Conservation (phyloP, 192 early-diverging fungal genomes). For the Phycomyces blakesleeanus region DNA sequence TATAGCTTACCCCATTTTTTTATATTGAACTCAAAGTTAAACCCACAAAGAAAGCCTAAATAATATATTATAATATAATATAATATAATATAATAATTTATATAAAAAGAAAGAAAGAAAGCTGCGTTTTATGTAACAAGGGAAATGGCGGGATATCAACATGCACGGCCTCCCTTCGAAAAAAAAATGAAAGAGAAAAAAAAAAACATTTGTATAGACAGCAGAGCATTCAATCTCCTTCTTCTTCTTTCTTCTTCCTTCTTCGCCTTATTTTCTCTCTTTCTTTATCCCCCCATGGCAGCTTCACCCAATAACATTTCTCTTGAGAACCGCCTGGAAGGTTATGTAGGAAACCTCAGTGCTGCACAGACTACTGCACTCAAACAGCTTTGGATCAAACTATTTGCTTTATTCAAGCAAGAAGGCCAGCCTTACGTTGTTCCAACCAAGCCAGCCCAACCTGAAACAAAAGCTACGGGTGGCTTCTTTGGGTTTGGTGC, state of each 20-base stretch:
- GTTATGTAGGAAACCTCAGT: slow-evolving; percentile 35
- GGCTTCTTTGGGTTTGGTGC: slow-evolving; percentile 14
- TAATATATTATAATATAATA: no score
- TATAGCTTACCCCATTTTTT: no score
- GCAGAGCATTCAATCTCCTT: not conserved
- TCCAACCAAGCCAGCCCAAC: not conserved
- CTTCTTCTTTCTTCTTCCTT: not conserved
- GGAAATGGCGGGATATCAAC: not conserved
- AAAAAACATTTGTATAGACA: not conserved
- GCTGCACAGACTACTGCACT: slow-evolving; percentile 41
- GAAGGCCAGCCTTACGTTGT: not conserved
- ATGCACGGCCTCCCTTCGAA: not conserved
- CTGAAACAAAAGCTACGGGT: not conserved
- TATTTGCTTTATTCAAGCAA: slow-evolving; percentile 41
- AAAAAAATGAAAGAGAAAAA: not conserved
- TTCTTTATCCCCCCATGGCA: not conserved
- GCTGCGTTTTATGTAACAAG: no score
- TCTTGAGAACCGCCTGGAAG: slow-evolving; percentile 1
- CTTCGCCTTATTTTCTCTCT: not conserved
- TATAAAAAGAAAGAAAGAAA: no score
- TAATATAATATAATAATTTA: no score
- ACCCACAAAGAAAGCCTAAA: no score
- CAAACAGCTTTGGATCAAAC: slow-evolving; percentile 44
- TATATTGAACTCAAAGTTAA: no score
- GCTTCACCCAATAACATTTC: not conserved